Base-by-base conservation (phyloP, 345 rosid species). In the Turritis glabra region DNA sequence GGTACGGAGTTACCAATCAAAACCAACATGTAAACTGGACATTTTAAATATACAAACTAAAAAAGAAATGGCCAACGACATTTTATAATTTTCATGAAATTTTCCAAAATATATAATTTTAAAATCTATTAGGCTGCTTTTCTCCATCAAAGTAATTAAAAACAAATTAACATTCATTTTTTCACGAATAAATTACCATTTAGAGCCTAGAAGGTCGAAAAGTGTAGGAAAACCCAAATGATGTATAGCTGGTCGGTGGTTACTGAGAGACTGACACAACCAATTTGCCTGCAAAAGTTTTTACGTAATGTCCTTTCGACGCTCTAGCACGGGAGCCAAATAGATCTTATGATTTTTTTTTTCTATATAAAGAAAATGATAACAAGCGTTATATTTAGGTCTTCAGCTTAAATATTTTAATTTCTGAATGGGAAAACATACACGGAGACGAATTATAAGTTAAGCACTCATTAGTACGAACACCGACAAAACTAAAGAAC, bases 241-340 rank as follows among this genome's bases (percentile, higher is more conserved):
- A 64, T 29, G 8, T 47, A 30, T 30, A 30, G 50, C 10, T 22
- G 14, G 35, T 70, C 46, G 19, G 44, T 60, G 32, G 3, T 61
- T 59, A 62, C 25, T 27, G 69, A 38, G 9, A 52, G 54, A 38
- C 62, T 52, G 54, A 63, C 77, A 64, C 46, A 53, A 41, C 55
- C 54, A 62, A 43, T 18, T 29, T 70, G 33, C 32, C 63, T 64
- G 33, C 35, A 63, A 72, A 72, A 38, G 30, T 11, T 26, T 43
- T 18, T 38, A 43, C 8, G 77, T 63, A 27, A 12, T 29, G 70
- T 63, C 70, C 44, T 63, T 44, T 44, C 69, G 14, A 52, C 13
- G 4, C 52, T 60, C 51, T 37, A 59, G 10, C 69, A 72, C 51
- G 60, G 15, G 40, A 19, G 44, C 63, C 43, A 46, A 18, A 46